Evolutionary conservation across 1,284 basidiomycete species (phyloP), one percentile per base, ranked within the genome.

Genomic region (Pseudozyma hubeiensis): DNA sequence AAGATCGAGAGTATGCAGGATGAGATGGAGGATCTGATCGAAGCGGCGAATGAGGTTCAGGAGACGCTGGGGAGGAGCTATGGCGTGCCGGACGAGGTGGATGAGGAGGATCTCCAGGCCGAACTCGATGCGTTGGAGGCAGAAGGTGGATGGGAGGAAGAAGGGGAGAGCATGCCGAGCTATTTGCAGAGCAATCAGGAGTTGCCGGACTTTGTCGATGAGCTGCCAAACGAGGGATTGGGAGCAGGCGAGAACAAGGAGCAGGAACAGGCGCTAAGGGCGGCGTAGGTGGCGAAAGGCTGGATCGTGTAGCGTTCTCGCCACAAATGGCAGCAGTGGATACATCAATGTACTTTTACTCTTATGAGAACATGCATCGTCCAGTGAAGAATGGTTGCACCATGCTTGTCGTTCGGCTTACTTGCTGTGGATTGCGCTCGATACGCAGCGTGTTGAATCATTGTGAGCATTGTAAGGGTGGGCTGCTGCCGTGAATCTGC

Each of bases 11-110:
- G 54, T 10, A 78, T 82, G 59, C 81, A 84, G 56, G 82, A 84
- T 84, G 96, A 99, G 67, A 98, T 99, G 95, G 94, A 98, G 83
- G 97, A 99, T 71, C 85, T 99, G 64, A 87, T 99, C 67, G 97
- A 99, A 81, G 93, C 96, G 85, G 93, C 95, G 3, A 98, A 97
- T 83, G 96, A 99, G 85, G 94, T 99, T 53, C 96, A 99, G 83
- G 96, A 98, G 84, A 91, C 91, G 39, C 87, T 99, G 41, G 93
- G 92, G 10, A 88, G 96, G 69, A 96, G 93, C 35, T 99, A 99
- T 84, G 93, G 92, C 31, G 93, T 99, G 0, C 96, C 96, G 14
- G 97, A 99, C 77, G 97, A 99, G 85, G 88, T 99, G 47, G 97
- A 99, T 86, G 96, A 99, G 85, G 93, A 92, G 13, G 97, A 99